Conservation (phyloP, 176 grass and related monocot genomes). For the bread wheat (Triticum aestivum) region IWGSC_CS_RefSeq_v2.1 NC_057797.1:43540350-43540849, state of each 20-base stretch:
- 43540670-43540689: slow-evolving; percentile 79
- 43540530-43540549: slow-evolving; percentile 86
- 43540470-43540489: slow-evolving; percentile 60
- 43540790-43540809: slow-evolving; percentile 78
- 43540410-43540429: slow-evolving; percentile 48
- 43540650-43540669: slow-evolving; percentile 74
- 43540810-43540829: slow-evolving; percentile 82
- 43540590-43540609: slow-evolving; percentile 77
- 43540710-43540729: slow-evolving; percentile 54
- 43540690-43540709: slow-evolving; percentile 37
- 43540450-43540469: slow-evolving; percentile 81
- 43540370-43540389: slow-evolving; percentile 56
- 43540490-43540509: slow-evolving; percentile 74
- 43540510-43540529: slow-evolving; percentile 82
- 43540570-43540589: slow-evolving; percentile 63
- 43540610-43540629: slow-evolving; percentile 49
- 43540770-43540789: slow-evolving; percentile 68
- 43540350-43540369: slow-evolving; percentile 44
- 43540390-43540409: slow-evolving; percentile 85
- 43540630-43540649: slow-evolving; percentile 52
- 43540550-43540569: slow-evolving; percentile 73
- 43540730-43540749: slow-evolving; percentile 85
- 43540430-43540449: slow-evolving; percentile 51
- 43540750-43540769: slow-evolving; percentile 66
- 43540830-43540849: slow-evolving; percentile 49